Base-by-base conservation (phyloP, 345 rosid species). In the Angophora floribunda region DNA sequence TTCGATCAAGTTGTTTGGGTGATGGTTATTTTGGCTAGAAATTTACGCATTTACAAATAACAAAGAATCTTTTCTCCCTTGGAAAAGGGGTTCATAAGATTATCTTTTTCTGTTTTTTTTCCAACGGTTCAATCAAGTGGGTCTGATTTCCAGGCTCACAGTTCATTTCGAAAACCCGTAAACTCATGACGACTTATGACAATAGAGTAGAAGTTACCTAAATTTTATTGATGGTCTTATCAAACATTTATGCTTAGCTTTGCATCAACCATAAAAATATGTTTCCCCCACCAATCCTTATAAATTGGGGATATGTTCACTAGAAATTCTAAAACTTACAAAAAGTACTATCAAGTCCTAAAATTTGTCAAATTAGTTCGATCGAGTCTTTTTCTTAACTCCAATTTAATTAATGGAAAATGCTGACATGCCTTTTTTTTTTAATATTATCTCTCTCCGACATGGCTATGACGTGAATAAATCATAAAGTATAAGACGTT, bases 91-190 rank as follows among this genome's bases (percentile, higher is more conserved):
- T 17, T 70, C 24, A 4, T 0, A 15, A 67, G 45, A 67, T 67
- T 30, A 0, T 1, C 13, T 13, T 4, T n/a, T 14, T 63, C 21
- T 19, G 41, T 63, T 28, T n/a, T 28, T n/a, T 17, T 63, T n/a
- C 1, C 1, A 9, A 63, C 9, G 0, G 36, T n/a, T 63, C 36
- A 7, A 63, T n/a, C 0, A 30, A 22, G 79, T 44, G 9, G 12
- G 19, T 67, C 79, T 2, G 44, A 67, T 0, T 16, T 0, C 15
- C 44, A 16, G 12, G 79, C 45, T 30, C 5, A 0, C 44, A 2
- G 21, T 8, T 32, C 44, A 0, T 67, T 16, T n/a, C 19, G 21
- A 7, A 16, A 16, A n/a, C 75, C 36, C 1, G 5, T 13, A 14
- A n/a, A 3, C 22, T 67, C 12, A 6, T 7, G 79, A 67, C 45